A percentile compares a stretch with the other conserved stretches of the same genome.
phyloP scores from a whole-genome alignment of 2,329 filamentous ascomycete genomes.

The Aspergillus quadrilineatus region DNA sequence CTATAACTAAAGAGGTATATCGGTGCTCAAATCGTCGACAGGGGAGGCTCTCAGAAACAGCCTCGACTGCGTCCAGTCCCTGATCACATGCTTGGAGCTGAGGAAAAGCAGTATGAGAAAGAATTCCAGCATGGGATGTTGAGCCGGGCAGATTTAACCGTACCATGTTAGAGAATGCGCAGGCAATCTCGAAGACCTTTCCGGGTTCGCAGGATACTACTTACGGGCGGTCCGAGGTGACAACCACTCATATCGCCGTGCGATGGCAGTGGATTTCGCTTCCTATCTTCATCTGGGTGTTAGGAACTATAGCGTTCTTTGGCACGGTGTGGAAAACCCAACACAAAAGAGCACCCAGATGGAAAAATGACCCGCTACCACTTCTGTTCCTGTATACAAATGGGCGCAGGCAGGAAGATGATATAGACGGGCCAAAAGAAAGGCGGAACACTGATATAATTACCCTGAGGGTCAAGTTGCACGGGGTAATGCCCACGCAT shows the following conservation, averaged over 20 bases:
- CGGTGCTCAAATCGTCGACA: too few relatives aligned
- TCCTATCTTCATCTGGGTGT: slow-evolving; percentile 16
- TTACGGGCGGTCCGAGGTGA: background rate
- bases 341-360: background rate
- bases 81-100: too few relatives aligned
- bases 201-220: slow-evolving; percentile 8
- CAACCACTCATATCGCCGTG: slow-evolving; percentile 6
- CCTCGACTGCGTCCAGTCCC: too few relatives aligned
- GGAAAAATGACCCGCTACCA: slow-evolving; percentile 6
- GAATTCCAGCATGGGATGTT: background rate
- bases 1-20: too few relatives aligned
- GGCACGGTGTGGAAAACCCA: slow-evolving; percentile 15
- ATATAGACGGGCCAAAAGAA: background rate
- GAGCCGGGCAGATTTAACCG: background rate
- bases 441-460: background rate
- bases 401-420: background rate
- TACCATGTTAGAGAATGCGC: slow-evolving; percentile 13
- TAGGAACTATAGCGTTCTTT: slow-evolving; percentile 9
- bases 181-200: slow-evolving; percentile 9
- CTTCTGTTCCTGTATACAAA: slow-evolving; percentile 3
- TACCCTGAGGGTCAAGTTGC: background rate
- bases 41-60: too few relatives aligned
- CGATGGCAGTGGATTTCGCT: slow-evolving; percentile 18
- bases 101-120: too few relatives aligned
- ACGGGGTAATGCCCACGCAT: background rate